These are phyloP conservation scores for Ascoidea rubescens DNA, from an alignment of 805 yeast species.

Conservation along the genomic window DNA sequence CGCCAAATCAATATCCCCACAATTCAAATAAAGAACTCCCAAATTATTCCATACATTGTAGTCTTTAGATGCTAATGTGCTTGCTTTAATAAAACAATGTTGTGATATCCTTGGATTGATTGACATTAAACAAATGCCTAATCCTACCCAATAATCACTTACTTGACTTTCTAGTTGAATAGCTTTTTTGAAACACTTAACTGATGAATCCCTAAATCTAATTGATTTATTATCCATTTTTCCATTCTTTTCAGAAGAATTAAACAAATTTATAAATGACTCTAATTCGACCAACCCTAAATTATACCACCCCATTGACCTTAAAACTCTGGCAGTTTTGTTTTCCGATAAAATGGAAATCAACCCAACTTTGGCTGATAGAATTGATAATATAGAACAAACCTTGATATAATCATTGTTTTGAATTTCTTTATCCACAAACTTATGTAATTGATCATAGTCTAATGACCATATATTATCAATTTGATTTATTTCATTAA, in stretches of 20 bases:
- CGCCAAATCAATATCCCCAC: conserved; percentile 62
- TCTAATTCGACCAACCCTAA: conserved; percentile 53
- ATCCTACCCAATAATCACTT: conserved; percentile 64
- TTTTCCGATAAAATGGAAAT: conserved; percentile 18
- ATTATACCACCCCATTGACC: conserved; percentile 50
- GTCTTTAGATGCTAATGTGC: conserved; percentile 53
- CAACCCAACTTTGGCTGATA: conserved; percentile 33
- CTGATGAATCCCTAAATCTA: conserved; percentile 33
- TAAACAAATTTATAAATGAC: conserved; percentile 21
- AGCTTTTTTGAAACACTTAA: conserved; percentile 47
- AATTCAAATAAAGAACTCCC: conserved; percentile 59
- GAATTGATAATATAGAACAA: conserved; percentile 26
- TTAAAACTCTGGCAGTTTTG: conserved; percentile 30
- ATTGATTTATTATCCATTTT: conserved; percentile 1
- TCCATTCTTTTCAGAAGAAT: conserved; percentile 10
- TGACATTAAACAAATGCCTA: conserved; percentile 63
- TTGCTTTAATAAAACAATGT: conserved; percentile 83
- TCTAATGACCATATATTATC: conserved; percentile 13
- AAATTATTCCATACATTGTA: conserved; percentile 67
- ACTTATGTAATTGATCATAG: too few species aligned
- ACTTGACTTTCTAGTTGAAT: conserved; percentile 59
- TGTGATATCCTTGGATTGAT: conserved; percentile 66
- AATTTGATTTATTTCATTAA: conserved; percentile 12
- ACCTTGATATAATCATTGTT: conserved; percentile 20
- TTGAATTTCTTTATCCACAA: conserved; percentile 1